Conservation (phyloP, 306 rosid species). For the Urtica urens region DNA sequence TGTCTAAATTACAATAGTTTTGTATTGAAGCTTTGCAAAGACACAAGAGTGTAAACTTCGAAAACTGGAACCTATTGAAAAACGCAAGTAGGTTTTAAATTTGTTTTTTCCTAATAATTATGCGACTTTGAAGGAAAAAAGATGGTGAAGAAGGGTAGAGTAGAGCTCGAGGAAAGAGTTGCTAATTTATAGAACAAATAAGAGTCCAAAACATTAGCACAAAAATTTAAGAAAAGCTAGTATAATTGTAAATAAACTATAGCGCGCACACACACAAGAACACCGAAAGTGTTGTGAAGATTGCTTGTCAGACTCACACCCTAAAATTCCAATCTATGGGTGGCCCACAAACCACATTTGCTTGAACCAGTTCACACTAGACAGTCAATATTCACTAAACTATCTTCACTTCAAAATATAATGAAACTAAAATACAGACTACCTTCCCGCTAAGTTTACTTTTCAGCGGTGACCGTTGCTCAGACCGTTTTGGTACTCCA, state of each 20-base stretch:
- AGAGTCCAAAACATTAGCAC: constrained; percentile 26
- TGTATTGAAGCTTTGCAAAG: neutral
- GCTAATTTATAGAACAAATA: constrained; percentile 32
- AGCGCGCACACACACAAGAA: neutral
- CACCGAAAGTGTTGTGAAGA: constrained; percentile 71
- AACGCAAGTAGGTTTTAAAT: constrained; percentile 4
- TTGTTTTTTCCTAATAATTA: neutral
- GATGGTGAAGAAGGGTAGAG: constrained; percentile 15
- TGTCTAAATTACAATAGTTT: constrained; percentile 8
- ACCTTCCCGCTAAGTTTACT: constrained; percentile 28
- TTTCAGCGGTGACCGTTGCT: constrained; percentile 9
- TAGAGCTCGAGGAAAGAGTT: constrained; percentile 11
- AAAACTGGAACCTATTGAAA: constrained; percentile 27
- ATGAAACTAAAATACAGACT: neutral
- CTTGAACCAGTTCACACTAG: constrained; percentile 47
- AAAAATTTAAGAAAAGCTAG: no score
- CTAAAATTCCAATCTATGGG: constrained; percentile 38
- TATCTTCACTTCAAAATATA: neutral
- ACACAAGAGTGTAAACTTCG: constrained; percentile 11
- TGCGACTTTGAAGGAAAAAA: constrained; percentile 3
- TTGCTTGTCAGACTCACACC: constrained; percentile 52
- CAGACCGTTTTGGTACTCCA: neutral
- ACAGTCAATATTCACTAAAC: no score
- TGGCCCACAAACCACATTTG: constrained; percentile 36
- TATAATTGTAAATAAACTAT: no score